Conservation (phyloP, 495 filamentous ascomycete genomes). For the Trichoderma gamsii region DNA sequence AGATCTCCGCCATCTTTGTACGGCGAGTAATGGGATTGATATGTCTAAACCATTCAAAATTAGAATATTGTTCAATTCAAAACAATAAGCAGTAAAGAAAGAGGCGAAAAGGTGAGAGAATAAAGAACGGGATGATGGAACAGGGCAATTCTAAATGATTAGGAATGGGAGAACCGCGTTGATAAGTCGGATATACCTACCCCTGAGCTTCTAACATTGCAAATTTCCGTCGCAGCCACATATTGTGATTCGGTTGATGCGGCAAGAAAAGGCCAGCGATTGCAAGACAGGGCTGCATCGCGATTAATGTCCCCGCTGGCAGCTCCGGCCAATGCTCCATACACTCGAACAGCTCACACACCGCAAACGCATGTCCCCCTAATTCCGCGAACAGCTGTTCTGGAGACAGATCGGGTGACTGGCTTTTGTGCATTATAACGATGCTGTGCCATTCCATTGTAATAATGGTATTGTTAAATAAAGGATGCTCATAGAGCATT, state of each 20-base stretch:
- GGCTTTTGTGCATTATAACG: slow-evolving; percentile 72
- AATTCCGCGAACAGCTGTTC: slow-evolving; percentile 50
- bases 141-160: slow-evolving; percentile 1
- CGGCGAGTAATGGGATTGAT: slow-evolving; percentile 73
- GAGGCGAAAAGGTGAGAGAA: slow-evolving; percentile 14
- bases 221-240: slow-evolving; percentile 78
- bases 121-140: neutral
- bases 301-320: slow-evolving; percentile 61
- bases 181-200: slow-evolving; percentile 47
- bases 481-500: slow-evolving; percentile 56
- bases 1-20: slow-evolving; percentile 62
- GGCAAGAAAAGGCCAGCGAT: slow-evolving; percentile 75
- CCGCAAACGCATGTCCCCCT: slow-evolving; percentile 55
- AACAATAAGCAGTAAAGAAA: neutral
- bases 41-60: slow-evolving; percentile 52
- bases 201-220: slow-evolving; percentile 73
- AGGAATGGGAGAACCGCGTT: neutral
- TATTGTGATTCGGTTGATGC: slow-evolving; percentile 62
- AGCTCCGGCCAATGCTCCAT: slow-evolving; percentile 67
- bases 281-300: slow-evolving; percentile 68
- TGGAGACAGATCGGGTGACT: slow-evolving; percentile 49
- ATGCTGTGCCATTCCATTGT: slow-evolving; percentile 72
- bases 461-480: slow-evolving; percentile 68
- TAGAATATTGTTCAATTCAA: neutral
- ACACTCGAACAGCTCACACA: slow-evolving; percentile 70